A percentile compares a stretch with the other conserved stretches of the same genome.
These are phyloP conservation scores for Globisporangium recalcitrans DNA, from an alignment of 352 stramenopile species.

Conservation along the genomic window DNA sequence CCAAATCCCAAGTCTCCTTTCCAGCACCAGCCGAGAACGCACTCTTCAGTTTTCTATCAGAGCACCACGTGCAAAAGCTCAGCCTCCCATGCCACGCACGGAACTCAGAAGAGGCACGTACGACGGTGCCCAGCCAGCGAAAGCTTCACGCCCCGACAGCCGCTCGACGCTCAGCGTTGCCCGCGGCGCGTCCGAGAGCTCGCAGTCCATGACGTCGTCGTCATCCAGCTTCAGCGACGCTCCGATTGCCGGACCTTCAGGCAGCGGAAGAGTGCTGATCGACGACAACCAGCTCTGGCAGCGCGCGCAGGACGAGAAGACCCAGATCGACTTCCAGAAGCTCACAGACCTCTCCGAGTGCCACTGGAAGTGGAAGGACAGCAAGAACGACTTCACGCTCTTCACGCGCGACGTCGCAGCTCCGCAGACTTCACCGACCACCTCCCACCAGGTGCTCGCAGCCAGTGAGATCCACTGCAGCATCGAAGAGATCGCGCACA, in stretches of 20 bases:
- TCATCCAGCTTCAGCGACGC: not conserved
- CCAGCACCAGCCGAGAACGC: not conserved
- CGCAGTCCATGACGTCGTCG: not conserved
- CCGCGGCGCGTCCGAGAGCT: not conserved
- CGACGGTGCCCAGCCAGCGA: not conserved
- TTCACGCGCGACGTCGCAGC: constrained; percentile 6
- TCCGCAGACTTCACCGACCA: not conserved
- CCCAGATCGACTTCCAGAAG: constrained; percentile 23
- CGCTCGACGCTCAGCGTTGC: constrained; percentile 2
- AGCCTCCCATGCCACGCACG: not conserved
- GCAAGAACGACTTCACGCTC: constrained; percentile 25
- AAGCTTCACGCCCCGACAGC: not conserved
- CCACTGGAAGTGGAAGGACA: constrained; percentile 22
- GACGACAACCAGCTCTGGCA: constrained; percentile 28
- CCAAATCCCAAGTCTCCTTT: too few species aligned
- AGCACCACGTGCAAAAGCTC: too few species aligned
- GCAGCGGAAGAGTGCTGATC: constrained; percentile 19
- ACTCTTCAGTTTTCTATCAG: too few species aligned
- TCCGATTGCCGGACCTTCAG: not conserved
- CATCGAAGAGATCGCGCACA: constrained; percentile 14
- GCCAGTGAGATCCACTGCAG: constrained; percentile 16
- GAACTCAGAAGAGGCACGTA: not conserved
- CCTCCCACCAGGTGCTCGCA: constrained; percentile 12
- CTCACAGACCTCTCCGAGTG: constrained; percentile 10
- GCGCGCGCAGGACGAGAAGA: constrained; percentile 20